Conservation (phyloP, 2,329 filamentous ascomycete genomes). For the Dactylellina cionopaga region DNA sequence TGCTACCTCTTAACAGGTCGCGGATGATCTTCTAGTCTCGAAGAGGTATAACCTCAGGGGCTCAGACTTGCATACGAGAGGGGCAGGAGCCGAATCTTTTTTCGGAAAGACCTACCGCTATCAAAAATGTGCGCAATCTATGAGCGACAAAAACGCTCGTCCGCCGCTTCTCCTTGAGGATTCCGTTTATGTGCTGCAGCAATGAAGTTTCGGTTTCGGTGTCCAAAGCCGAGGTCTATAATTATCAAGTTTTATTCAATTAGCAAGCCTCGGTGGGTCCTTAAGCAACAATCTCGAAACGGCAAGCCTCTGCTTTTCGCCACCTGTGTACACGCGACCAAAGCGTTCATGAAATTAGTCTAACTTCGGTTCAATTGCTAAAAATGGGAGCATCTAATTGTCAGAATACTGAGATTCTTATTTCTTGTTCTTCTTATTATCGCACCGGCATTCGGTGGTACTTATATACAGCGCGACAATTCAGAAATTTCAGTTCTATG, state of each 20-base stretch:
- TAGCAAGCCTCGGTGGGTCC: slow-evolving; percentile 72
- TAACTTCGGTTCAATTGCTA: slow-evolving; percentile 15
- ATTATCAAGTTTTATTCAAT: slow-evolving; percentile 37
- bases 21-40: slow-evolving; percentile 20
- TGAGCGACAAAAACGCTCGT: slow-evolving; percentile 97
- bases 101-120: slow-evolving; percentile 63
- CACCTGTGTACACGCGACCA: slow-evolving; percentile 62
- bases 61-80: slow-evolving; percentile 35
- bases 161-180: slow-evolving; percentile 84
- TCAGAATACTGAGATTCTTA: no score
- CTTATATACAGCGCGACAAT: no score
- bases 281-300: slow-evolving; percentile 86
- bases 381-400: slow-evolving; percentile 25
- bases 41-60: slow-evolving; percentile 36
- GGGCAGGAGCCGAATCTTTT: slow-evolving; percentile 12
- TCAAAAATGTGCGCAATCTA: slow-evolving; percentile 93
- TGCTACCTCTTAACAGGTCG: neutral
- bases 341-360: slow-evolving; percentile 38
- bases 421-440: no score
- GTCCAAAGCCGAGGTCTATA: slow-evolving; percentile 81
- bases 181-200: slow-evolving; percentile 90
- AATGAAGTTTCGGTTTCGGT: slow-evolving; percentile 93
- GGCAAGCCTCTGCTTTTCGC: slow-evolving; percentile 91
- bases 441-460: no score
- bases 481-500: no score